A percentile compares a stretch with the other conserved stretches of the same genome.
These are phyloP conservation scores for Epichloe glyceriae DNA, from an alignment of 2,329 filamentous ascomycete genomes.

Conservation along the genomic window DNA sequence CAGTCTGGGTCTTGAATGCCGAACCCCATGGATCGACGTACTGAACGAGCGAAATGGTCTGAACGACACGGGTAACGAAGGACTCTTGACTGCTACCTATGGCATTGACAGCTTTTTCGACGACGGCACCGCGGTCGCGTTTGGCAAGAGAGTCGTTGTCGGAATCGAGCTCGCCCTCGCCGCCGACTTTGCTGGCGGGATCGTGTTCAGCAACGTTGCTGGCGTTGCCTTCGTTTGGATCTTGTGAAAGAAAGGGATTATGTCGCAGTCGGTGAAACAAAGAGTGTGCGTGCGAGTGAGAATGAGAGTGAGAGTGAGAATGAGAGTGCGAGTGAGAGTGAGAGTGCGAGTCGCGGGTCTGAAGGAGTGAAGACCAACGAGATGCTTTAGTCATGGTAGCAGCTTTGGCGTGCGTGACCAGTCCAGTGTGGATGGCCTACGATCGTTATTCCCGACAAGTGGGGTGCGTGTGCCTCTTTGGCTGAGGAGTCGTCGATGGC, in stretches of 20 bases:
- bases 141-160: conserved; percentile 6
- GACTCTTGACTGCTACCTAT: conserved; percentile 1
- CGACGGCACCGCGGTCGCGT: conserved; percentile 7
- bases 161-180: conserved; percentile 7
- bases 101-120: conserved; percentile 7
- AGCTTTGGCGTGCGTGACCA: conserved; percentile 7
- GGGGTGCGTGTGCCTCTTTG: conserved; percentile 1
- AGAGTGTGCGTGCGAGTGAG: conserved; percentile 15
- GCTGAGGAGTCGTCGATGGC: background rate
- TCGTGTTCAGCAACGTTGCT: conserved; percentile 9
- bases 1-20: conserved; percentile 30
- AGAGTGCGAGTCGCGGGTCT: conserved; percentile 16
- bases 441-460: conserved; percentile 10
- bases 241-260: conserved; percentile 7
- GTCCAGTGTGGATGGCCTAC: conserved; percentile 4
- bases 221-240: conserved; percentile 3
- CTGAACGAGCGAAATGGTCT: conserved; percentile 43
- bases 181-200: conserved; percentile 14
- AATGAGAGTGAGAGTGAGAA: conserved; percentile 11
- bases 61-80: conserved; percentile 33
- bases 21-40: conserved; percentile 35
- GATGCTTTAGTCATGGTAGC: conserved; percentile 22
- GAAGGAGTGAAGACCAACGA: conserved; percentile 25
- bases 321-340: conserved; percentile 15
- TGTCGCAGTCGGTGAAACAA: conserved; percentile 10